phyloP scores from a whole-genome alignment of 2,329 filamentous ascomycete species.

The Clarireedia homoeocarpa region DNA sequence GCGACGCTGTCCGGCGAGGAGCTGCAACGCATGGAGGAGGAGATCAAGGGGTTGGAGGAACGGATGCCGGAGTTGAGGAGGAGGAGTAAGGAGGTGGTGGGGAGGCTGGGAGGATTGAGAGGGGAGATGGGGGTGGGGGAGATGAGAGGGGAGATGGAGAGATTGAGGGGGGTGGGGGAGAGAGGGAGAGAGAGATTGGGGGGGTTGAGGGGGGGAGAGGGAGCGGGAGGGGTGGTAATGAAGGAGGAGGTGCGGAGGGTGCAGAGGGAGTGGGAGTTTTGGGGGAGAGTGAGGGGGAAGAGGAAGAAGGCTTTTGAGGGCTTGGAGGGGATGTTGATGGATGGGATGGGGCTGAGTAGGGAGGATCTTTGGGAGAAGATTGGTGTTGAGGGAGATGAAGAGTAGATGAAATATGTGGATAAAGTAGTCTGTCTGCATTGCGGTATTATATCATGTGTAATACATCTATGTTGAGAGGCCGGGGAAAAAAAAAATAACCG shows the following conservation, averaged over 20 bases:
- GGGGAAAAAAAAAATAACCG: too few relatives aligned
- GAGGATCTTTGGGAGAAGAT: constrained; percentile 40
- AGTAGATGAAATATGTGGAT: not conserved
- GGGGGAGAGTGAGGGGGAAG: constrained; percentile 16
- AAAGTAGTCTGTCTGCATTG: too few relatives aligned
- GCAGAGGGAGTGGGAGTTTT: constrained; percentile 30
- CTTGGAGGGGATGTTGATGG: constrained; percentile 35
- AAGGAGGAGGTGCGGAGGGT: constrained; percentile 39
- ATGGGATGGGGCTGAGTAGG: constrained; percentile 33
- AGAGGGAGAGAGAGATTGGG: constrained; percentile 31
- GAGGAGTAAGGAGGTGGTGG: constrained; percentile 34
- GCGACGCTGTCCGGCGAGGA: constrained; percentile 34
- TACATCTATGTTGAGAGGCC: too few relatives aligned
- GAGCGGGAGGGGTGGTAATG: constrained; percentile 35
- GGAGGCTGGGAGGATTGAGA: constrained; percentile 39
- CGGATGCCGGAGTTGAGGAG: constrained; percentile 35
- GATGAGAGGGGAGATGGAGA: constrained; percentile 37
- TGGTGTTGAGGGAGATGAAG: constrained; percentile 22
- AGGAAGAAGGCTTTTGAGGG: constrained; percentile 27
- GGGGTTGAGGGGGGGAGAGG: constrained; percentile 30
- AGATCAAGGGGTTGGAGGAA: constrained; percentile 32
- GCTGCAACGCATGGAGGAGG: constrained; percentile 39
- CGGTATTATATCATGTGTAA: too few relatives aligned
- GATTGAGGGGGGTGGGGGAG: constrained; percentile 33
- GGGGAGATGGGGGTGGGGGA: constrained; percentile 38